Base-by-base conservation (phyloP, 1,284 basidiomycete species). In the Microbotryomycetes sp. region DNA sequence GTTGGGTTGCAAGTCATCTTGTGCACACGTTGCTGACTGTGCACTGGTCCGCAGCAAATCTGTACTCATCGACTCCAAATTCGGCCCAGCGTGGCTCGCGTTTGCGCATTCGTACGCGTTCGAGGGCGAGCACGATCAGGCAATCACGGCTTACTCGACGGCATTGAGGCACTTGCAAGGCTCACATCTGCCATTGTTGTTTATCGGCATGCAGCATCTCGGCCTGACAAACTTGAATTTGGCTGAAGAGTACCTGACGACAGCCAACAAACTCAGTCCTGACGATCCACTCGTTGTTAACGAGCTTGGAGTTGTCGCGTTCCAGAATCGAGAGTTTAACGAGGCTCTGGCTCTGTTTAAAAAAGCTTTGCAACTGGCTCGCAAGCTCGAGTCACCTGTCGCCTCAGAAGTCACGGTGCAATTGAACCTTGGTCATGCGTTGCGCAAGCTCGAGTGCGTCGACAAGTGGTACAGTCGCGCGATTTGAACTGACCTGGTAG, bases 171-270 rank as follows among this genome's bases (percentile, higher is more conserved):
- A 97, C 78, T 97, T 97, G 74, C 88, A 87, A 58, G 92, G 92
- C 88, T 92, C 92, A 1, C 92, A 97, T 76, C 80, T 98, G 6
- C 92, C 96, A 1, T 80, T 93, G 54, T 84, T 97, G 75, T 98
- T 93, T 74, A 91, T 98, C 53, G 96, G 94, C 2, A 97, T 97
- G 91, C 94, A 98, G 74, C 90, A 98, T 70, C 87, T 98, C 52
- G 87, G 88, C 73, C 81, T 97, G 6, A 89, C 88, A 49, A 92
- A 96, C 68, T 82, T 85, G 62, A 76, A 79, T 19, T 81, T 93
- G 36, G 96, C 96, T 0, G 84, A 88, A 54, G 89, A 97, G 70
- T 89, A 92, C 42, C 80, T 99, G 45, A 80, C 84, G 61, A 88
- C 92, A 1, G 86, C 92, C 1, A 80, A 86, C 64, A 77, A 81